Base-by-base conservation (phyloP, 306 rosid genomes). In the Phaseolus lunatus region DNA sequence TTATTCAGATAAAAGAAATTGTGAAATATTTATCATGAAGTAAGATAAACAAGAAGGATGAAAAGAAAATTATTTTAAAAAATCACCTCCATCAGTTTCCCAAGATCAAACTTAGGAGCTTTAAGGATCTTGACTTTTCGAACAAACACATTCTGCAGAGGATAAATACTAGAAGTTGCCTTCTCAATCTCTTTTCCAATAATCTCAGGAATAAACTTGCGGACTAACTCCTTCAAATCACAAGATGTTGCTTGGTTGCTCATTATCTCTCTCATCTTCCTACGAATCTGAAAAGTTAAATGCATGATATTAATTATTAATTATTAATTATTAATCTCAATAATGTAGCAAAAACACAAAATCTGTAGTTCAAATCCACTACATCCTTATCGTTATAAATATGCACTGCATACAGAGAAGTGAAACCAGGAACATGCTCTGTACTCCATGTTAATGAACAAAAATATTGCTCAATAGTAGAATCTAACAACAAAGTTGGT, bases 131-230 rank as follows among this genome's bases (percentile, higher is more conserved):
- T 94, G 52, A 92, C 98, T 79, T 94, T 94, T 2, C 96, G 77
- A 22, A 94, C 91, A 80, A 90, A 94, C 22, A 94, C 96, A 49
- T 94, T 90, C 78, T 94, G 96, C 39, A 92, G 71, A 5, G 97
- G 98, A 54, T 87, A 94, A 87, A 94, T 94, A 58, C 95, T 76
- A 5, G 80, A 57, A 0, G 98, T 92, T 23, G 93, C 88, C 86
- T 94, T 94, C 88, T 94, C 98, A 41, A 94, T 90, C 67, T 90
- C 96, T 52, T 90, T 94, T n/a, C 97, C 98, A 58, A 94, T 94
- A 57, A 87, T 78, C 83, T 94, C 98, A 0, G 97, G 96, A 67
- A 94, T 88, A 83, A 92, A 94, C 84, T 94, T 94, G 27, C 85
- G 89, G 13, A 94, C 97, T 88, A 94, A 77, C 50, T 90, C 98